phyloP scores from a whole-genome alignment of 2,329 filamentous ascomycete genomes.

The Trichoderma sp. region DNA sequence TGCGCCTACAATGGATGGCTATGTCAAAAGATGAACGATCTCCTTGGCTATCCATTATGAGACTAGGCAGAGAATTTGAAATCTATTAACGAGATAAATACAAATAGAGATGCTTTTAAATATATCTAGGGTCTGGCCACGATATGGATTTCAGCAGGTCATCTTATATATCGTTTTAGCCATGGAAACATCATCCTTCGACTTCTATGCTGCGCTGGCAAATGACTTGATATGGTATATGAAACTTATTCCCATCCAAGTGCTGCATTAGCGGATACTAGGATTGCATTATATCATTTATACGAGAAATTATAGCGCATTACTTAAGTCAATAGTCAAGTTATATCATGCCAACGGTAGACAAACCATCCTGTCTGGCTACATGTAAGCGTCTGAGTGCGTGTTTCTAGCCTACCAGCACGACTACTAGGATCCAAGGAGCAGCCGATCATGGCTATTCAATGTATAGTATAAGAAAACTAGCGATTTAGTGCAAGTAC shows the following conservation, averaged over 20 bases:
- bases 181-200: neutral
- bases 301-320: neutral
- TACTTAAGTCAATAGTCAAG: no score
- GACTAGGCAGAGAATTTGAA: neutral
- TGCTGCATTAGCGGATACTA: neutral
- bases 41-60: neutral
- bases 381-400: neutral
- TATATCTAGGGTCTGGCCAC: neutral
- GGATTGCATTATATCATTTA: no score
- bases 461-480: neutral
- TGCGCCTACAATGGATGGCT: conserved; percentile 49
- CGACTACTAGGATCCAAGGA: neutral
- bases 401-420: no score
- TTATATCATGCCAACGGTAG: no score
- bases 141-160: neutral
- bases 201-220: neutral
- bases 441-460: neutral
- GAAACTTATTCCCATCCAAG: neutral
- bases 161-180: neutral
- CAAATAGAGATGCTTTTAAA: neutral
- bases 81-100: neutral
- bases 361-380: no score
- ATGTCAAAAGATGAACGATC: conserved; percentile 28
- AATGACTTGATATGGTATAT: neutral
- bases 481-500: neutral